These are phyloP conservation scores for Fusarium papillatum DNA, from an alignment of 2,329 filamentous ascomycete species.

Conservation along the genomic window DNA sequence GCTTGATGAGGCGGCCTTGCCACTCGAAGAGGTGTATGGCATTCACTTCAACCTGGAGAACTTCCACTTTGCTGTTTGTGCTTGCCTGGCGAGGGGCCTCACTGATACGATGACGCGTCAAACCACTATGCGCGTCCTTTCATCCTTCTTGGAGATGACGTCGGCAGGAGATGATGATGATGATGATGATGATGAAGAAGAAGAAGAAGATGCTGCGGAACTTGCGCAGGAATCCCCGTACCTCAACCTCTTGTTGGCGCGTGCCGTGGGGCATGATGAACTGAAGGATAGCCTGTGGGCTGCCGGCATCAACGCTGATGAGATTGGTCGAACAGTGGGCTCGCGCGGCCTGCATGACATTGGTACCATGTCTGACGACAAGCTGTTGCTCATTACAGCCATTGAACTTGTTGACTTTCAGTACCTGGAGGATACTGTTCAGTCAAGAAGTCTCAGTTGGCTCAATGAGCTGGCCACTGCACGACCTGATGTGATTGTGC, in stretches of 20 bases:
- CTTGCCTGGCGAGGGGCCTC: constrained; percentile 73
- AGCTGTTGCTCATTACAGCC: constrained; percentile 72
- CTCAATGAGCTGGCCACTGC: constrained; percentile 68
- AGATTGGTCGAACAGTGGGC: constrained; percentile 44
- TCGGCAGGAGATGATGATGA: constrained; percentile 34
- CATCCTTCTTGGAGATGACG: constrained; percentile 66
- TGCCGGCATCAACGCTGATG: constrained; percentile 63
- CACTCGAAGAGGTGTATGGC: constrained; percentile 75
- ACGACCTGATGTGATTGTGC: constrained; percentile 68
- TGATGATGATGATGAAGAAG: neutral
- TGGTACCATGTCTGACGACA: constrained; percentile 68
- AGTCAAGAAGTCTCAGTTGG: constrained; percentile 71
- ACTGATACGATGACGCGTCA: constrained; percentile 72
- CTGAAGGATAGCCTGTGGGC: constrained; percentile 74
- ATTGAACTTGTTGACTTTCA: constrained; percentile 77
- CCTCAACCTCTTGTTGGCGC: constrained; percentile 69
- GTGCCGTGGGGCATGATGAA: constrained; percentile 69
- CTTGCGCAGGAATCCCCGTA: constrained; percentile 65
- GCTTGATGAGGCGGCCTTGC: constrained; percentile 72
- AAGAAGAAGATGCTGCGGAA: constrained; percentile 22
- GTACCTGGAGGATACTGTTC: constrained; percentile 72
- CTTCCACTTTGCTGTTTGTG: constrained; percentile 77
- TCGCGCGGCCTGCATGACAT: constrained; percentile 49
- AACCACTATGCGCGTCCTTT: constrained; percentile 71
- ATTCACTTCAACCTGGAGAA: constrained; percentile 74